Conservation (phyloP, 495 filamentous ascomycete genomes). For the Diplogelasinospora grovesii region DNA sequence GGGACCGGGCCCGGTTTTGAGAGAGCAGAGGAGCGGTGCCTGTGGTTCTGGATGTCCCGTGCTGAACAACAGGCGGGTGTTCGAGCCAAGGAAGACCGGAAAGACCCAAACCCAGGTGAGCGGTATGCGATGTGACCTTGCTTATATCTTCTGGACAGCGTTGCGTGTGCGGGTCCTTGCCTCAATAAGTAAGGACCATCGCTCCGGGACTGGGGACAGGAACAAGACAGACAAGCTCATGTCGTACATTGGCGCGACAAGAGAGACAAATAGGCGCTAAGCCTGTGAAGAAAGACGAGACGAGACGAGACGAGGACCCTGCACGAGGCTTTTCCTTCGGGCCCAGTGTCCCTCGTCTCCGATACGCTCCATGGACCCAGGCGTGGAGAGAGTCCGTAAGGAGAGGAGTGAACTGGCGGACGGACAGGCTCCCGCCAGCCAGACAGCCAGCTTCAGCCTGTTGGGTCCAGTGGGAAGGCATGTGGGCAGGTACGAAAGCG, state of each 20-base stretch:
- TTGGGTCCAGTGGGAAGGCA: not conserved
- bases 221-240: no score
- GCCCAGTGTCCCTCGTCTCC: not conserved
- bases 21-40: not conserved
- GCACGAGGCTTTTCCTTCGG: constrained; percentile 1
- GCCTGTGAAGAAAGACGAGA: not conserved
- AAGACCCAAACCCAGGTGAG: constrained; percentile 8
- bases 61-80: no score
- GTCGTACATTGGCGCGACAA: constrained; percentile 10
- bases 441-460: constrained; percentile 1
- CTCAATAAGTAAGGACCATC: constrained; percentile 15
- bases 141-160: constrained; percentile 12
- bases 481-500: no score
- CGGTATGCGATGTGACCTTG: constrained; percentile 7
- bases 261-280: constrained; percentile 1
- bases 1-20: constrained; percentile 1
- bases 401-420: no score
- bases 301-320: not conserved
- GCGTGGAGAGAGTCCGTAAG: constrained; percentile 28
- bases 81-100: constrained; percentile 3
- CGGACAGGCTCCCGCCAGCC: no score
- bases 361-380: constrained; percentile 13
- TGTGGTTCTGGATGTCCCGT: no score
- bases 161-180: constrained; percentile 10
- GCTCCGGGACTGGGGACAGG: no score